Evolutionary conservation across 202 grass and related monocot genomes (phyloP), one percentile per base, ranked within the genome.

Genomic region (Brachypodium distachyon): DNA sequence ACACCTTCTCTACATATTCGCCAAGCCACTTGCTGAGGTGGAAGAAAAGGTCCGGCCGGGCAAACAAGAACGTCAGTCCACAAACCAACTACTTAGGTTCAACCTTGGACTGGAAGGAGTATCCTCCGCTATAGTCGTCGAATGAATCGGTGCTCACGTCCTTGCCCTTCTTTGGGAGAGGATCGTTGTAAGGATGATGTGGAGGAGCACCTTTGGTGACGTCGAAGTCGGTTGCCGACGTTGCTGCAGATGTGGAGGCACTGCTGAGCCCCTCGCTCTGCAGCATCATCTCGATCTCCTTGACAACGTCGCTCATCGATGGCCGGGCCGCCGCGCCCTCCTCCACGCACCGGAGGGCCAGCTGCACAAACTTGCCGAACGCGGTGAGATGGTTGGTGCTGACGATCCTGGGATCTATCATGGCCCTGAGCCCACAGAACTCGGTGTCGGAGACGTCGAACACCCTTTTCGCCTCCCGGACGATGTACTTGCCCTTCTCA

Each of bases 281-380:
- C 84, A 99, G 57, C 89, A 93, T 90, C 55, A 39, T 77, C 85
- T 96, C 96, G 23, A 99, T 93, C 85, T 99, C 89, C 83, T 96
- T 96, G 28, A 91, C 96, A 17, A 95, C 78, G 3, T 90, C 85
- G 47, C 85, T 93, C 91, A 99, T 99, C 7, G 87, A 76, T 21
- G 89, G 92, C 27, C 87, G 80, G 9, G 78, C 79, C 5, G 62
- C 57, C 17, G 87, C 81, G 27, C 53, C 63, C 72, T 99, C 96
- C 76, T 93, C 85, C 1, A 93, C 72, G 59, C 96, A 99, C 38
- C 65, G 37, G 64, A 96, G 63, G 0, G 89, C 96, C 61, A 99
- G 76, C 51, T 99, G 79, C 29, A 86, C 66, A 7, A 90, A 99
- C 64, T 91, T 92, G 76, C 67, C 65, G 85, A 99, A 99, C 4